Percentiles rank a stretch among this genome's conserved stretches.
phyloP scores from a whole-genome alignment of 2,329 filamentous ascomycete species.

The Pseudogymnoascus sp. region DNA sequence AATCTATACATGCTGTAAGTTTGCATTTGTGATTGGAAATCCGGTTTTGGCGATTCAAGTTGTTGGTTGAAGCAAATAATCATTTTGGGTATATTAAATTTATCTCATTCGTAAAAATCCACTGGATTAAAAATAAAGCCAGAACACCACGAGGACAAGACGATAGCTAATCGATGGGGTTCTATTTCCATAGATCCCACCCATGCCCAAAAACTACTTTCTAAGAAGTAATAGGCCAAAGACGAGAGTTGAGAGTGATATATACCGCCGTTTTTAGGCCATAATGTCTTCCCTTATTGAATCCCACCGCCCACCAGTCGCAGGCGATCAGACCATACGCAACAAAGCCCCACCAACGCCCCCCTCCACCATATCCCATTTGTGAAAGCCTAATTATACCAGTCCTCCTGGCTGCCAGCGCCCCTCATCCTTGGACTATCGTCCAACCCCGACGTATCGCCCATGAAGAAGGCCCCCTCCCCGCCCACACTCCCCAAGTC shows the following conservation, averaged over 20 bases:
- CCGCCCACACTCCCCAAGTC: slow-evolving; percentile 4
- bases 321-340: neutral
- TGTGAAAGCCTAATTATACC: neutral
- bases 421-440: neutral
- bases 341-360: neutral
- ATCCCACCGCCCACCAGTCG: neutral
- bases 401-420: neutral
- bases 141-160: neutral
- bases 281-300: neutral
- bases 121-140: neutral
- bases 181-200: slow-evolving; percentile 1
- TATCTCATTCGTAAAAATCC: neutral
- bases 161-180: neutral
- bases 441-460: neutral
- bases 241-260: slow-evolving; percentile 9
- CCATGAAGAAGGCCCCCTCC: neutral
- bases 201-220: neutral
- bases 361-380: neutral
- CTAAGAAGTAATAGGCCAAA: slow-evolving; percentile 4
- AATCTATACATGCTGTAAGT: neutral
- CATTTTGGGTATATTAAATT: neutral
- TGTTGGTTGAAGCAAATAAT: neutral
- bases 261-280: neutral
- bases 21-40: neutral
- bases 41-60: neutral